Conservation (phyloP, 495 filamentous ascomycete species). For the Amorphotheca resinae region DNA sequence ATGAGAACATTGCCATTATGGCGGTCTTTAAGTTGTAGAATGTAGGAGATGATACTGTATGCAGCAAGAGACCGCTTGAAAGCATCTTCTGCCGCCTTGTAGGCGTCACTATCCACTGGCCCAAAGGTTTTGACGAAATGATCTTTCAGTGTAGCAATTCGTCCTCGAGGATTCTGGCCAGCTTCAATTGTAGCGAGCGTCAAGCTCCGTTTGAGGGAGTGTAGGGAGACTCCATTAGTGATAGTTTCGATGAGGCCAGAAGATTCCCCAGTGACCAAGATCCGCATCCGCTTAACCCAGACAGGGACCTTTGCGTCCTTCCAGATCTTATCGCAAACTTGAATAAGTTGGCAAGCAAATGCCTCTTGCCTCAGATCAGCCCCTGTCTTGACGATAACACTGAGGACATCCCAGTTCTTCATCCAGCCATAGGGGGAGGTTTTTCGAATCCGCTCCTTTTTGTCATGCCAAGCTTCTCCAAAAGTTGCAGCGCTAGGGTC, state of each 20-base stretch:
- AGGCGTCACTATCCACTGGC: slow-evolving; percentile 43
- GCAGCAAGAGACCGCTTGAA: slow-evolving; percentile 60
- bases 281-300: slow-evolving; percentile 71
- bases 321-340: slow-evolving; percentile 65
- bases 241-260: slow-evolving; percentile 72
- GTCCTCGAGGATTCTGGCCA: slow-evolving; percentile 49
- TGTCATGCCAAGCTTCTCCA: slow-evolving; percentile 63
- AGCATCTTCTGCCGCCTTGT: slow-evolving; percentile 51
- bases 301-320: slow-evolving; percentile 55
- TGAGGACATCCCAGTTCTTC: slow-evolving; percentile 69
- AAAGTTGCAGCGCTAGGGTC: slow-evolving; percentile 72
- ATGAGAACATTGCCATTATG: slow-evolving; percentile 73
- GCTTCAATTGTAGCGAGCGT: slow-evolving; percentile 54
- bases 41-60: slow-evolving; percentile 64
- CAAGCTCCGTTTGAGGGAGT: slow-evolving; percentile 62
- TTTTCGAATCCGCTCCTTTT: slow-evolving; percentile 64
- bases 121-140: slow-evolving; percentile 69
- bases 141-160: slow-evolving; percentile 61
- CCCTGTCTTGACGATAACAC: slow-evolving; percentile 70
- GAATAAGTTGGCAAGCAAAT: slow-evolving; percentile 67
- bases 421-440: slow-evolving; percentile 66
- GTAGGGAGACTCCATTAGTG: slow-evolving; percentile 64
- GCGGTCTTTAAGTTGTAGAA: slow-evolving; percentile 67
- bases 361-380: slow-evolving; percentile 66
- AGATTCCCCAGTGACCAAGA: slow-evolving; percentile 65